Conservation (phyloP, 345 rosid genomes). For the Linum usitatissimum region DNA sequence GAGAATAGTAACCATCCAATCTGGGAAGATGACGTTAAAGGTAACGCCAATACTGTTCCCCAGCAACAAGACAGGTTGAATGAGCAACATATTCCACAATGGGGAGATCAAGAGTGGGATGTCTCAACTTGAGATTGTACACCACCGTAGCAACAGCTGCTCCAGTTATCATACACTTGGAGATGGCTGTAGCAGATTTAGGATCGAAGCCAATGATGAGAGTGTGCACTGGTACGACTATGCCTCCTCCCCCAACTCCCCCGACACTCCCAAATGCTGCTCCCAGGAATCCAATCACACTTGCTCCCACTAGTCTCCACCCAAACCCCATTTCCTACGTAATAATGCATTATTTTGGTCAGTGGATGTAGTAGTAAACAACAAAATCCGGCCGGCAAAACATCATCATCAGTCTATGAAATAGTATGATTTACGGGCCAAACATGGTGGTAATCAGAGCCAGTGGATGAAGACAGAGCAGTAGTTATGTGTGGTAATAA, state of each 20-base stretch:
- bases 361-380: no score
- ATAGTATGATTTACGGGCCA: conserved; percentile 19
- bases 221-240: conserved; percentile 23
- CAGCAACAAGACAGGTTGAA: conserved; percentile 12
- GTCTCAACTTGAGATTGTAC: conserved; percentile 11
- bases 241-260: conserved; percentile 30
- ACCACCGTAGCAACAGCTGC: conserved; percentile 11
- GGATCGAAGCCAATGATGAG: conserved; percentile 26
- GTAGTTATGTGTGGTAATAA: no score
- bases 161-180: conserved; percentile 21
- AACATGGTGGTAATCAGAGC: conserved; percentile 19
- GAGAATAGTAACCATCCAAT: conserved; percentile 10
- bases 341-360: not conserved
- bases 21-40: conserved; percentile 13
- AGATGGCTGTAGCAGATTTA: conserved; percentile 25
- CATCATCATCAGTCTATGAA: no score
- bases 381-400: no score
- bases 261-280: conserved; percentile 29
- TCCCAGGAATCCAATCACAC: conserved; percentile 21
- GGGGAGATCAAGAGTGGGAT: conserved; percentile 15
- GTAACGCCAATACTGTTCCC: conserved; percentile 16
- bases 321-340: conserved; percentile 4
- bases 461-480: not conserved
- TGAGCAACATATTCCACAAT: conserved; percentile 15
- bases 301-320: conserved; percentile 5